Evolutionary conservation across 1,139 yeast species (phyloP).

Genomic region (Hemisphaericaspora lyxosophila): DNA sequence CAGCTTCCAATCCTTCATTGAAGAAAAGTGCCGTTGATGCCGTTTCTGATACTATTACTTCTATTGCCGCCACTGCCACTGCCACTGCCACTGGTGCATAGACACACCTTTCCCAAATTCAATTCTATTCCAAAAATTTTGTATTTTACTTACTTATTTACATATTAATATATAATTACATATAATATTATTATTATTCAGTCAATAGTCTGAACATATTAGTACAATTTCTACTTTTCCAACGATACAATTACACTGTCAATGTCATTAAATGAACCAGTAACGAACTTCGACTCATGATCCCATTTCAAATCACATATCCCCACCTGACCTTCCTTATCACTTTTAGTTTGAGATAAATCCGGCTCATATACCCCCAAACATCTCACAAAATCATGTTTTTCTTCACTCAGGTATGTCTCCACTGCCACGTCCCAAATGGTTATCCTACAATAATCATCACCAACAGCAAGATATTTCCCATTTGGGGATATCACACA

Average conservation of each 20-base stretch:
- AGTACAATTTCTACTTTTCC: no score
- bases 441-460: conserved; percentile 55
- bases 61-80: conserved; percentile 20
- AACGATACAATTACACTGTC: conserved; percentile 36
- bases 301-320: conserved; percentile 49
- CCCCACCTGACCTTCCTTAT: conserved; percentile 22
- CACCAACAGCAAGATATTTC: conserved; percentile 58
- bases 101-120: no score
- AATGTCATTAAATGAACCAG: conserved; percentile 44
- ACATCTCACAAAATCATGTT: conserved; percentile 22
- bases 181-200: conserved; percentile 1
- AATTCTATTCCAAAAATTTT: no score
- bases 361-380: conserved; percentile 24
- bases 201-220: no score
- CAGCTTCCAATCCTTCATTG: conserved; percentile 31
- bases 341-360: conserved; percentile 7
- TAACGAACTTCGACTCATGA: conserved; percentile 27
- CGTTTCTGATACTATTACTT: conserved; percentile 22
- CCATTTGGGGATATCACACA: conserved; percentile 53
- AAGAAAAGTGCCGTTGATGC: conserved; percentile 19
- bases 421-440: conserved; percentile 48
- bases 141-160: no score
- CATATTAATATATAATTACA: conserved; percentile 3
- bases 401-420: conserved; percentile 9
- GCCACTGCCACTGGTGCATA: no score